A percentile compares a stretch with the other conserved stretches of the same genome.
Evolutionary conservation across 2,329 filamentous ascomycete species (phyloP).

Genomic region (Mycogone perniciosa): DNA sequence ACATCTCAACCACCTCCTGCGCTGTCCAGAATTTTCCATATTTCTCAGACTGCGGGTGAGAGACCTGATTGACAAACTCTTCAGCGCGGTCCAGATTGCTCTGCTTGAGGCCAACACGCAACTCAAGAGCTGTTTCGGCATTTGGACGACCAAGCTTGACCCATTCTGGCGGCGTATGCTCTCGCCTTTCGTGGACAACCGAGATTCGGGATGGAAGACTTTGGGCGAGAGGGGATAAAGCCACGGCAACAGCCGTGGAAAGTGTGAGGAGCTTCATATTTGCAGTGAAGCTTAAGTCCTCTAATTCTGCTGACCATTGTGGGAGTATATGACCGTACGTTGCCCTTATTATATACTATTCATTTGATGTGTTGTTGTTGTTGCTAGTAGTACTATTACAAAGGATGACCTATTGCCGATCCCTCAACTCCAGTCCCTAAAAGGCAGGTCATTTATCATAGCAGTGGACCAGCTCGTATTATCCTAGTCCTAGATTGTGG

Average conservation of each 20-base stretch:
- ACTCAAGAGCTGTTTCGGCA: constrained; percentile 11
- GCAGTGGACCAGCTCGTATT: no score
- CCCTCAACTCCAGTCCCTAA: no score
- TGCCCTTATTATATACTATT: no score
- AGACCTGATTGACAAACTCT: constrained; percentile 16
- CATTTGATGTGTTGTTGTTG: no score
- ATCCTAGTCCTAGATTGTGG: no score
- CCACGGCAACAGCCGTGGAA: background rate
- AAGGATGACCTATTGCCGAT: no score
- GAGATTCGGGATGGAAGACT: background rate
- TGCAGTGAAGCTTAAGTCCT: background rate
- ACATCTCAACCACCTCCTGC: constrained; percentile 34
- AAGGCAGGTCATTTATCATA: no score
- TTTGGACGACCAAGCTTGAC: constrained; percentile 12
- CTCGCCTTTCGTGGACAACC: constrained; percentile 15
- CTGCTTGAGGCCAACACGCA: constrained; percentile 17
- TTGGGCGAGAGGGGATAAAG: background rate
- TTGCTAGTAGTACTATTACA: no score
- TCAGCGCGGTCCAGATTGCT: constrained; percentile 15
- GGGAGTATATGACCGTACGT: background rate
- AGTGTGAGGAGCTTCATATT: background rate
- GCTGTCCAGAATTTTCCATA: constrained; percentile 41
- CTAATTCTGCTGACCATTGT: no score
- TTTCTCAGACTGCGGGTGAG: constrained; percentile 32
- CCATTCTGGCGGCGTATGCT: constrained; percentile 15